Evolutionary conservation across 1,139 yeast genomes (phyloP).

Genomic region (Lodderomyces pseudojiufengensis): DNA sequence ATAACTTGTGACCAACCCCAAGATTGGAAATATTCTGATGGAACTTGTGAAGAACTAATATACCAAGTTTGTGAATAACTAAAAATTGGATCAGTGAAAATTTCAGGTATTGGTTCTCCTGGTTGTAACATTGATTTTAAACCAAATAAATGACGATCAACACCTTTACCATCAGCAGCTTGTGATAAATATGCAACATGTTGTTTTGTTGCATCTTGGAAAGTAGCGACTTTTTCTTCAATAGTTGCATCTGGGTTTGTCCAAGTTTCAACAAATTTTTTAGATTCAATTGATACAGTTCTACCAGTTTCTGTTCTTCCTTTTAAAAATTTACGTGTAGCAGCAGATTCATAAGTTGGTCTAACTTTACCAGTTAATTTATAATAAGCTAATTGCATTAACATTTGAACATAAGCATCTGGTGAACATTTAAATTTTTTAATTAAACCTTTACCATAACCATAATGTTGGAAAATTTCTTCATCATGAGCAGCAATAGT

Average conservation of each 20-base stretch:
- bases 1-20: constrained; percentile 97
- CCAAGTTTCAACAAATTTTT: constrained; percentile 75
- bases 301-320: constrained; percentile 98
- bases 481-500: constrained; percentile 56
- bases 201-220: constrained; percentile 68
- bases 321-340: constrained; percentile 81
- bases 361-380: constrained; percentile 76
- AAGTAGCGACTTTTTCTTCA: constrained; percentile 62
- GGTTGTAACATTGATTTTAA: constrained; percentile 66
- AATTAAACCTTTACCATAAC: constrained; percentile 68
- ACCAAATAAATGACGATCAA: constrained; percentile 93
- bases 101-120: constrained; percentile 62
- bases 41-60: constrained; percentile 84
- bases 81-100: constrained; percentile 75
- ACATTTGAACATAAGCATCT: constrained; percentile 73
- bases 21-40: constrained; percentile 84
- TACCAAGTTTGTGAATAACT: constrained; percentile 80
- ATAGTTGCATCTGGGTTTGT: constrained; percentile 51
- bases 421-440: constrained; percentile 70
- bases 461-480: constrained; percentile 66
- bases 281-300: constrained; percentile 74
- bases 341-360: constrained; percentile 96
- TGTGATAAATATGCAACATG: constrained; percentile 72
- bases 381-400: constrained; percentile 74
- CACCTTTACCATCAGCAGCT: constrained; percentile 86